Evolutionary conservation across 257 asterid species (phyloP).

Genomic region (Lycium barbarum): DNA sequence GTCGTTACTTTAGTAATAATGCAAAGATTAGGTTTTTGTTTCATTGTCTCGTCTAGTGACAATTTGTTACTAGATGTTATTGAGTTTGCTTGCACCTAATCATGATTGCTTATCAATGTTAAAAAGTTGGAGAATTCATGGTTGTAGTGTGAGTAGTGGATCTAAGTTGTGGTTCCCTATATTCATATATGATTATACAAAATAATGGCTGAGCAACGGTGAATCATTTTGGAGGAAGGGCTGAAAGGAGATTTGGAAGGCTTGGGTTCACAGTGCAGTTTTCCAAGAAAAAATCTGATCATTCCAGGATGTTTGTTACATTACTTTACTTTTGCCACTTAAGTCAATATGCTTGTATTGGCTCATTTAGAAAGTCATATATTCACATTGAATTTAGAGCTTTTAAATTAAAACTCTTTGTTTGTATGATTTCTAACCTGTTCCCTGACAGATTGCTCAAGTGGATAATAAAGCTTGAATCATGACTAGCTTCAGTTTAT

Average conservation of each 20-base stretch:
- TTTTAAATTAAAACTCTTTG: background rate
- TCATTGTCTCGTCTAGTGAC: background rate
- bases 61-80: background rate
- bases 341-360: background rate
- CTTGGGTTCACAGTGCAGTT: background rate
- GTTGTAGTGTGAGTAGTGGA: background rate
- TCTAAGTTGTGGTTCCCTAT: background rate
- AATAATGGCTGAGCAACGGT: background rate
- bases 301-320: background rate
- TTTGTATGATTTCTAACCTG: background rate
- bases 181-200: background rate
- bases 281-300: background rate
- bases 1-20: background rate
- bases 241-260: slow-evolving; percentile 3
- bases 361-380: background rate
- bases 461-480: background rate
- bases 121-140: background rate
- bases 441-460: background rate
- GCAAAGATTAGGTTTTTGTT: background rate
- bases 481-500: background rate
- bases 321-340: background rate
- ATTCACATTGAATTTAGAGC: background rate
- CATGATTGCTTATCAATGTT: background rate
- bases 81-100: background rate
- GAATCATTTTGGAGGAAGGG: too few relatives aligned